Evolutionary conservation across 495 filamentous ascomycete genomes (phyloP).

Genomic region (Hypoxylon rickii): DNA sequence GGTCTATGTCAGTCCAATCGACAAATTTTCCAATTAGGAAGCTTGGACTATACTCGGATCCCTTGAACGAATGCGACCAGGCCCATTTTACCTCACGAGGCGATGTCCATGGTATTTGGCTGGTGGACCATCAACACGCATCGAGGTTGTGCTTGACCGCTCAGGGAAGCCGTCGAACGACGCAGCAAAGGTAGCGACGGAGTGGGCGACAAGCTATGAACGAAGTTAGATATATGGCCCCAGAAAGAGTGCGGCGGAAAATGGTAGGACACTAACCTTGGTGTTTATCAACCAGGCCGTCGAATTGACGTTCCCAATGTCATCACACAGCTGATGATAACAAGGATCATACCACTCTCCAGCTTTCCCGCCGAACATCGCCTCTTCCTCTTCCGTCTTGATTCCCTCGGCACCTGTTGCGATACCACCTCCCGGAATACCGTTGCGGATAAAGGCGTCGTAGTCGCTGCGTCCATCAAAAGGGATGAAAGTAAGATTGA

Average conservation of each 20-base stretch:
- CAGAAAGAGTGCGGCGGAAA: not conserved
- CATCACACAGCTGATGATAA: conserved; percentile 61
- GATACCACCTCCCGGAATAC: conserved; percentile 60
- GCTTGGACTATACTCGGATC: too few species aligned
- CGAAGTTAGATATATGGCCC: not conserved
- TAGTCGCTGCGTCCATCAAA: conserved; percentile 64
- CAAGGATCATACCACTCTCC: conserved; percentile 59
- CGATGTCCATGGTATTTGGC: conserved; percentile 47
- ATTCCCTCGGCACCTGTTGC: conserved; percentile 66
- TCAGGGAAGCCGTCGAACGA: conserved; percentile 59
- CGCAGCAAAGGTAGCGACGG: conserved; percentile 57
- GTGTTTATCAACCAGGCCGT: conserved; percentile 60
- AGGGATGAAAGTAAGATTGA: conserved; percentile 57
- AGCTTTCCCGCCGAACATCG: conserved; percentile 56
- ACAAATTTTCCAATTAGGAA: too few species aligned
- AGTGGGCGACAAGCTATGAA: conserved; percentile 56
- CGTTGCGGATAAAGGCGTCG: conserved; percentile 57
- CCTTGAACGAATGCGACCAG: not conserved
- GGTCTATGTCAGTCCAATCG: too few species aligned
- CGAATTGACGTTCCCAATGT: conserved; percentile 53
- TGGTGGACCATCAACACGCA: conserved; percentile 22
- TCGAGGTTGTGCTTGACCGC: conserved; percentile 34
- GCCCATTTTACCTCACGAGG: conserved; percentile 37
- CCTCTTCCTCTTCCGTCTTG: conserved; percentile 55
- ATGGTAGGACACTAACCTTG: conserved; percentile 42